These are phyloP conservation scores for Elsinoe necatrix DNA, from an alignment of 2,329 filamentous ascomycete genomes.

Conservation along the genomic window DNA sequence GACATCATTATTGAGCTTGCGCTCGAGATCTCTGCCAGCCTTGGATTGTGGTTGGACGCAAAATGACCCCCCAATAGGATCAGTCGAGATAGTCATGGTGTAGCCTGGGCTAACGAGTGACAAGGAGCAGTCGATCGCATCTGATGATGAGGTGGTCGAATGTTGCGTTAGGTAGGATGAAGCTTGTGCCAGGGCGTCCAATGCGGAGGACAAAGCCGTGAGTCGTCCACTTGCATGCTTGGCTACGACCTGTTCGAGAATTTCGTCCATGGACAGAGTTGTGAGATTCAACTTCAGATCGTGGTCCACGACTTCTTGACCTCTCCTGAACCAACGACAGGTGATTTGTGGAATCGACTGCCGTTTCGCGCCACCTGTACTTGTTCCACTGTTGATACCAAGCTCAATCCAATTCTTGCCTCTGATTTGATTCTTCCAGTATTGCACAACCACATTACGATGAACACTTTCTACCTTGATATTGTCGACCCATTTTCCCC, in stretches of 20 bases:
- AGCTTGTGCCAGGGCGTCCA: conserved; percentile 50
- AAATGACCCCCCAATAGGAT: conserved; percentile 70
- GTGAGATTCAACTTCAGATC: conserved; percentile 59
- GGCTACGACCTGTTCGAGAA: conserved; percentile 67
- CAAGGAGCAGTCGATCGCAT: conserved; percentile 60
- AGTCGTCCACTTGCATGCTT: conserved; percentile 67
- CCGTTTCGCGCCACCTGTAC: conserved; percentile 24
- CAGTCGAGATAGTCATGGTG: conserved; percentile 55
- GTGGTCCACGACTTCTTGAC: conserved; percentile 62
- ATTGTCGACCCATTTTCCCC: conserved; percentile 67
- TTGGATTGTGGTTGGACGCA: conserved; percentile 52
- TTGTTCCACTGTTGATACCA: conserved; percentile 61
- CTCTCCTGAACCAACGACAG: conserved; percentile 77
- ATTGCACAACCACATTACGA: conserved; percentile 77
- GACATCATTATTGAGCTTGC: conserved; percentile 55
- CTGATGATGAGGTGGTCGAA: conserved; percentile 49
- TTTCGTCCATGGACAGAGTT: conserved; percentile 61
- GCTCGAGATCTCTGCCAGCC: conserved; percentile 47
- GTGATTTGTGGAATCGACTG: conserved; percentile 36
- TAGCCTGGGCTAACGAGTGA: conserved; percentile 54
- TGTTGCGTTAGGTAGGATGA: conserved; percentile 51
- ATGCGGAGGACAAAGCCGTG: conserved; percentile 52
- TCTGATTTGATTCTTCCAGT: conserved; percentile 67
- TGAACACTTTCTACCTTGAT: conserved; percentile 72
- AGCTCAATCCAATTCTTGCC: conserved; percentile 88